Evolutionary conservation across 1,139 yeast genomes (phyloP).

Genomic region (Zhuliangozyma blackwelliae): DNA sequence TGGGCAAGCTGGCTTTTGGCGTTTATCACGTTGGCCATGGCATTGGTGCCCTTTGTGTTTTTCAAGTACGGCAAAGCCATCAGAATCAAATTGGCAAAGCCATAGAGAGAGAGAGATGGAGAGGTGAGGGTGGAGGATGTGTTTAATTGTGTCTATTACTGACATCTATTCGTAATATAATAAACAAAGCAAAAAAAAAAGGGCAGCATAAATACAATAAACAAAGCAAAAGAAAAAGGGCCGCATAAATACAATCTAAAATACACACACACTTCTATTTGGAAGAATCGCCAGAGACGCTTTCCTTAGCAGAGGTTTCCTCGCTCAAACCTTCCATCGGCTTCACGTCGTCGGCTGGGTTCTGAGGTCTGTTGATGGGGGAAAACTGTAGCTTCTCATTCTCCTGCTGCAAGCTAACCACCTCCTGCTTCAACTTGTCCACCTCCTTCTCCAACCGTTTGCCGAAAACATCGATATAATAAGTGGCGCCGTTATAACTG

Average conservation of each 20-base stretch:
- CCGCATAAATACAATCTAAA: too few species aligned
- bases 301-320: too few species aligned
- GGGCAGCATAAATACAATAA: too few species aligned
- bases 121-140: too few species aligned
- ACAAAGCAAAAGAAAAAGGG: too few species aligned
- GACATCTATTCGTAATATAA: too few species aligned
- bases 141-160: too few species aligned
- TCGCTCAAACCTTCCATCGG: constrained; percentile 2
- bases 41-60: constrained; percentile 74
- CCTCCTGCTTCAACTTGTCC: constrained; percentile 61
- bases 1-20: constrained; percentile 88
- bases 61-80: constrained; percentile 63
- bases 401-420: constrained; percentile 51
- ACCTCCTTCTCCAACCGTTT: constrained; percentile 84
- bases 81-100: constrained; percentile 25
- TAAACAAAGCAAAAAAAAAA: too few species aligned
- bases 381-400: constrained; percentile 38
- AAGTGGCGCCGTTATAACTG: constrained; percentile 90
- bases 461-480: constrained; percentile 88
- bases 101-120: too few species aligned
- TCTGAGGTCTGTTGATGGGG: constrained; percentile 15
- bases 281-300: too few species aligned
- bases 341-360: constrained; percentile 5
- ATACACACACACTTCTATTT: too few species aligned
- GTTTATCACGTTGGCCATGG: constrained; percentile 78